Evolutionary conservation across 345 rosid genomes (phyloP).

Genomic region (Odontarrhena argentea): DNA sequence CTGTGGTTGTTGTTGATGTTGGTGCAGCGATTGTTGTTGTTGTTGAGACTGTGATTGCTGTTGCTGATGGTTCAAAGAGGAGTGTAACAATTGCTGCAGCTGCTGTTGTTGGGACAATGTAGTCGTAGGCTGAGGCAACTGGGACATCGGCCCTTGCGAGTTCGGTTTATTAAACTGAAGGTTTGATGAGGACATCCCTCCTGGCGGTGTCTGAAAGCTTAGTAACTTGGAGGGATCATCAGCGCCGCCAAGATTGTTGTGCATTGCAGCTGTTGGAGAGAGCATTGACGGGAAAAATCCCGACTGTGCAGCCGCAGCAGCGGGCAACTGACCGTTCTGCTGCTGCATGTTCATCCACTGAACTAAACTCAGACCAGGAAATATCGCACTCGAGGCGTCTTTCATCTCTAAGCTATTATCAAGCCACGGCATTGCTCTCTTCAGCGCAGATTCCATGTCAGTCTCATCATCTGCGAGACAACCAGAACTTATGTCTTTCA

Average conservation of each 20-base stretch:
- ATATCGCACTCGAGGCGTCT: constrained; percentile 56
- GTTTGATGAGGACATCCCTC: constrained; percentile 39
- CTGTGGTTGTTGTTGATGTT: constrained; percentile 31
- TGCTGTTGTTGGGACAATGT: constrained; percentile 48
- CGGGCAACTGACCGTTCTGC: constrained; percentile 55
- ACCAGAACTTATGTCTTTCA: not conserved
- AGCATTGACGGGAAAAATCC: constrained; percentile 45
- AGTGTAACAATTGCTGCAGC: constrained; percentile 44
- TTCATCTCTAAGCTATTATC: constrained; percentile 74
- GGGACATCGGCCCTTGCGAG: constrained; percentile 38
- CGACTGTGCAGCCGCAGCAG: constrained; percentile 38
- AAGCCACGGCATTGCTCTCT: constrained; percentile 91
- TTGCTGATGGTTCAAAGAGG: constrained; percentile 41
- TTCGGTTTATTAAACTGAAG: constrained; percentile 43
- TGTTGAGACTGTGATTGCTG: constrained; percentile 37
- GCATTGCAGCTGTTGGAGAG: constrained; percentile 29
- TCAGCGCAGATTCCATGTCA: constrained; percentile 73
- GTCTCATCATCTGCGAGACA: constrained; percentile 69
- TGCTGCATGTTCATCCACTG: constrained; percentile 97
- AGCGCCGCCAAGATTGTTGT: constrained; percentile 36
- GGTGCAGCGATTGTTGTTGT: constrained; percentile 19
- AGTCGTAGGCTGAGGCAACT: constrained; percentile 44
- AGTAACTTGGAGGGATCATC: constrained; percentile 47
- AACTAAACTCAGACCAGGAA: constrained; percentile 76
- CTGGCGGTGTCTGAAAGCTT: constrained; percentile 43